Evolutionary conservation across 1,284 basidiomycete species (phyloP), one percentile per base, ranked within the genome.

Genomic region (Melampsora occidentalis): DNA sequence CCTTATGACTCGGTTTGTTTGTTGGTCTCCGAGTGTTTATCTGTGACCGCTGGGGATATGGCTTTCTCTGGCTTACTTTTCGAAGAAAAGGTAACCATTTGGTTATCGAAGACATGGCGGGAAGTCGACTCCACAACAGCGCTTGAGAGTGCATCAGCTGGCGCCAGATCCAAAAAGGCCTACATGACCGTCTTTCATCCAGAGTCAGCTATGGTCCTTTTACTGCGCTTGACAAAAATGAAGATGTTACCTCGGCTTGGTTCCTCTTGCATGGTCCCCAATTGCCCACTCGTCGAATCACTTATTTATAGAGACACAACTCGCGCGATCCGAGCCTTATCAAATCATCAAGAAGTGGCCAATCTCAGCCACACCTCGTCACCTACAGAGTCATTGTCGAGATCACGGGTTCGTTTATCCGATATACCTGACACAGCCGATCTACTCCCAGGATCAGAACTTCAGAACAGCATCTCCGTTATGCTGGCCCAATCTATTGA

Each of bases 1-100:
- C 91, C 93, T 0, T 90, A 87, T 80, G 95, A 98, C 80, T 89
- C 94, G 0, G 91, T 94, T 31, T 95, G 93, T 84, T 25, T 62
- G 84, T 86, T 66, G 91, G 97, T 81, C 85, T 97, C 62, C 84
- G 87, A 18, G 84, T 87, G 28, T 89, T 88, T 76, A 84, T 96
- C 42, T 86, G 85, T 28, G 84, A 90, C 20, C 89, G 91, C 0
- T 89, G 87, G 75, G 88, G 90, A 79, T 93, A 97, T 80, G 89
- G 90, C 62, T 87, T 90, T 22, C 9, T 92, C 92, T 82, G 87
- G 89, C 4, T 87, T 91, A 85, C 89, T 89, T 48, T 84, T 96
- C 18, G 91, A 93, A 81, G 91, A 93, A 80, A 92, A 92, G 81
- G 89, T 92, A 0, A 81, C 94, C 20, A 87, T 85, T 49, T 97